Conservation (phyloP, 2,329 filamentous ascomycete species). For the Leptographium radiaticola region DNA sequence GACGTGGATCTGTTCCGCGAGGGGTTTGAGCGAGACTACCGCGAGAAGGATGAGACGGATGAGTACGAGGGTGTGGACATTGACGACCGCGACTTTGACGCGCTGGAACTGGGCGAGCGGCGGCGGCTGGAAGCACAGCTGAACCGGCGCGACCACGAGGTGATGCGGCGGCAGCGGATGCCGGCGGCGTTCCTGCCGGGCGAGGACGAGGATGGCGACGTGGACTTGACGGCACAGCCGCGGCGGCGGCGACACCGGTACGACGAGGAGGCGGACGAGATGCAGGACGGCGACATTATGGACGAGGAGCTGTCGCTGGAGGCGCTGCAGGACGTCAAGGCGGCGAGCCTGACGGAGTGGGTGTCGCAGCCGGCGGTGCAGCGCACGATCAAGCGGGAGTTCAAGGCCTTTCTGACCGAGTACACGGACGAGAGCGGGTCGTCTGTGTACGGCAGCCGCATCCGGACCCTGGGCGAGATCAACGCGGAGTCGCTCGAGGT, state of each 20-base stretch:
- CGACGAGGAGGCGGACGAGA: constrained; percentile 86
- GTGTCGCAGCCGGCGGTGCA: constrained; percentile 81
- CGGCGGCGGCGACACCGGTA: constrained; percentile 79
- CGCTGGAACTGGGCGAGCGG: constrained; percentile 52
- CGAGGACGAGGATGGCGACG: constrained; percentile 71
- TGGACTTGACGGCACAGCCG: constrained; percentile 76
- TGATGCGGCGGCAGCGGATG: constrained; percentile 52
- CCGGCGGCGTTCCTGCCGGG: constrained; percentile 63
- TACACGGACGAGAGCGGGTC: constrained; percentile 81
- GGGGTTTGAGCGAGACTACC: constrained; percentile 60
- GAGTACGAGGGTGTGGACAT: constrained; percentile 57
- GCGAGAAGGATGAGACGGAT: constrained; percentile 52
- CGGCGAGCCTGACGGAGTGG: constrained; percentile 89
- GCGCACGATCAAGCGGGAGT: constrained; percentile 86
- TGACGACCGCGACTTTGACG: constrained; percentile 68
- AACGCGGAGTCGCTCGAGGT: constrained; percentile 95
- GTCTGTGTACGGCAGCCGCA: constrained; percentile 90
- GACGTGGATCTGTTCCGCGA: constrained; percentile 67
- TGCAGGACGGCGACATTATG: constrained; percentile 88
- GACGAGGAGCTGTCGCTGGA: constrained; percentile 89
- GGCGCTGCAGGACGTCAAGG: constrained; percentile 84
- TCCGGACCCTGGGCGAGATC: constrained; percentile 89
- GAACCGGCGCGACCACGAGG: constrained; percentile 59
- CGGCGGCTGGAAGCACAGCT: constrained; percentile 61
- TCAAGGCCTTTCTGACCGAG: constrained; percentile 93